phyloP scores from a whole-genome alignment of 2,329 filamentous ascomycete genomes.

The Geosmithia morbida region DNA sequence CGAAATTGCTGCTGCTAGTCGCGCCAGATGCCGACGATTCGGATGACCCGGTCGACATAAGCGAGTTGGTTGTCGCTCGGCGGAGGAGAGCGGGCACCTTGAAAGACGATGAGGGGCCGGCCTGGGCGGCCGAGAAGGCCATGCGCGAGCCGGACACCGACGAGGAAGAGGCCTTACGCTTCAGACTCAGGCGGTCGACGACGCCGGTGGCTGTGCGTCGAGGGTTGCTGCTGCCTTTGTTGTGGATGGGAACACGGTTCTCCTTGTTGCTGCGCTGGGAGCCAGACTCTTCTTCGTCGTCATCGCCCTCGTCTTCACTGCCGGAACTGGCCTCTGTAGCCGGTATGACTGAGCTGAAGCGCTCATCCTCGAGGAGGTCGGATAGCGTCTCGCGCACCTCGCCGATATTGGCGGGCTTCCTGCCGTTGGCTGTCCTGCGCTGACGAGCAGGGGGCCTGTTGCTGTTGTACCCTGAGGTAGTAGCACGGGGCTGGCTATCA shows the following conservation, averaged over 20 bases:
- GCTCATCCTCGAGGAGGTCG: conserved; percentile 61
- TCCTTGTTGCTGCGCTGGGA: conserved; percentile 30
- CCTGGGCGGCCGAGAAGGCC: conserved; percentile 37
- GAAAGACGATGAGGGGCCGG: conserved; percentile 33
- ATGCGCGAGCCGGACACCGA: conserved; percentile 21
- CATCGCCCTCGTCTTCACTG: conserved; percentile 17
- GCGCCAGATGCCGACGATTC: not conserved
- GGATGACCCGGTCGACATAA: conserved; percentile 22
- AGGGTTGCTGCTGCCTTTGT: conserved; percentile 12
- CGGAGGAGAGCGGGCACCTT: conserved; percentile 58
- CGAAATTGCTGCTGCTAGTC: not conserved
- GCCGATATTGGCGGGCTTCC: conserved; percentile 59
- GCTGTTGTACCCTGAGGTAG: conserved; percentile 15
- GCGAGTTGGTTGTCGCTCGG: conserved; percentile 55
- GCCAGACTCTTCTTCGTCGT: conserved; percentile 20
- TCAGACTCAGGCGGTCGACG: conserved; percentile 61
- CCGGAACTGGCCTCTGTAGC: conserved; percentile 22
- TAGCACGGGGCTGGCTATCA: conserved; percentile 34
- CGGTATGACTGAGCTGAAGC: conserved; percentile 29
- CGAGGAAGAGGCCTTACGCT: conserved; percentile 33
- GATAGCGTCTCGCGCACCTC: conserved; percentile 78
- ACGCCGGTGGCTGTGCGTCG: conserved; percentile 27
- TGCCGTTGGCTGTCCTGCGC: conserved; percentile 45
- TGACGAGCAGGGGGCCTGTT: conserved; percentile 43
- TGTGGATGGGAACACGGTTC: conserved; percentile 16